These are phyloP conservation scores for Fusarium subtropicale DNA, from an alignment of 2,329 filamentous ascomycete species.

Conservation along the genomic window DNA sequence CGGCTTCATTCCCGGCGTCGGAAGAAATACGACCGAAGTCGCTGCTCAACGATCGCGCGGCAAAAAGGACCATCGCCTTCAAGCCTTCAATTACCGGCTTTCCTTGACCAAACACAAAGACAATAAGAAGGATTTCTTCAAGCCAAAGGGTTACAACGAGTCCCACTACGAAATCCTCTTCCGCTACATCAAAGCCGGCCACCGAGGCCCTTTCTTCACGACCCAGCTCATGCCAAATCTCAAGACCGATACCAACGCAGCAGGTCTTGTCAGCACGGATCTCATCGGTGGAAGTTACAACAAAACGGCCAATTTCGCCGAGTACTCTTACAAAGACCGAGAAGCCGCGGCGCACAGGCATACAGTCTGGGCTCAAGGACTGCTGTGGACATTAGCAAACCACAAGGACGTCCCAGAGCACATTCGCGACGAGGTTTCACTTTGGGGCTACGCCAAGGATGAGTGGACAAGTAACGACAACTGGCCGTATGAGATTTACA, in stretches of 20 bases:
- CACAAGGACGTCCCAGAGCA: constrained; percentile 11
- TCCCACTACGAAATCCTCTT: constrained; percentile 28
- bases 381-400: constrained; percentile 30
- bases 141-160: constrained; percentile 29
- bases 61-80: constrained; percentile 31
- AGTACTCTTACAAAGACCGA: constrained; percentile 26
- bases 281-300: constrained; percentile 31
- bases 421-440: neutral
- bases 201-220: constrained; percentile 21
- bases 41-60: neutral
- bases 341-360: constrained; percentile 3
- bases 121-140: constrained; percentile 29
- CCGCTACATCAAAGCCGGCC: constrained; percentile 27
- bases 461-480: constrained; percentile 20
- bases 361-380: constrained; percentile 29
- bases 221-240: constrained; percentile 32
- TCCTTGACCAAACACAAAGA: constrained; percentile 7
- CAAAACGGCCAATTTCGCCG: constrained; percentile 25
- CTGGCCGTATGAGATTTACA: constrained; percentile 33
- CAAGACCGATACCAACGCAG: constrained; percentile 33
- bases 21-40: neutral
- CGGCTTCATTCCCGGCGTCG: constrained; percentile 21
- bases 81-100: constrained; percentile 35
- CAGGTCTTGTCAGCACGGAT: constrained; percentile 33
- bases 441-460: constrained; percentile 34